A percentile compares a stretch with the other conserved stretches of the same genome.
Conservation (phyloP, 2,329 filamentous ascomycete genomes). For the Aspergillus fijiensis region DNA sequence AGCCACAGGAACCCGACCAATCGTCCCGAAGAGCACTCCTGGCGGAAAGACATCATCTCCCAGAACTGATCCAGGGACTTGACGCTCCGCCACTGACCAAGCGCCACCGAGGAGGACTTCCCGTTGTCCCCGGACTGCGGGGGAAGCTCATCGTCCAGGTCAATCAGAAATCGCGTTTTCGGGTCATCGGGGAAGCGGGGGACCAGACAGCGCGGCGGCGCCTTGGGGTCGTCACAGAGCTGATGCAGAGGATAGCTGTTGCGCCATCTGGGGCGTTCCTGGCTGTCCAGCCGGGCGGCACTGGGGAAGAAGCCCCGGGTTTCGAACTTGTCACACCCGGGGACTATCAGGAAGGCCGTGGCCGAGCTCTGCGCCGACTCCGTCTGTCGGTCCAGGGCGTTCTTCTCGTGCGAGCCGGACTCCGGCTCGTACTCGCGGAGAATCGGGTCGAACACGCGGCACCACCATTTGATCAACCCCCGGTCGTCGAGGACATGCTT, state of each 20-base stretch:
- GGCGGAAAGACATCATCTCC: conserved; percentile 96
- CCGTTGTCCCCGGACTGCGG: conserved; percentile 27
- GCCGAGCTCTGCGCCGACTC: conserved; percentile 43
- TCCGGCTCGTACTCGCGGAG: conserved; percentile 52
- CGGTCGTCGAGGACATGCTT: conserved; percentile 94
- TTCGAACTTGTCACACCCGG: conserved; percentile 80
- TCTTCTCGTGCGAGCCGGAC: conserved; percentile 36
- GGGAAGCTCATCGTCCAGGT: conserved; percentile 79
- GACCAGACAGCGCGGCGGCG: conserved; percentile 79
- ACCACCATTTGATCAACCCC: conserved; percentile 94
- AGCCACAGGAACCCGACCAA: conserved; percentile 95
- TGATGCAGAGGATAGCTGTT: conserved; percentile 72
- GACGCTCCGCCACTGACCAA: conserved; percentile 78
- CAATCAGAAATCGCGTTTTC: conserved; percentile 83
- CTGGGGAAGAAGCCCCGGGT: conserved; percentile 74
- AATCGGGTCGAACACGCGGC: conserved; percentile 76
- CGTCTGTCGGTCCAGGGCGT: conserved; percentile 26
- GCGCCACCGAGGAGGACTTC: conserved; percentile 42
- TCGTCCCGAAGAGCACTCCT: conserved; percentile 90
- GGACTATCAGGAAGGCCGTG: conserved; percentile 83
- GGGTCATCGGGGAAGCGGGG: conserved; percentile 94
- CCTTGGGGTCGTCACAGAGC: conserved; percentile 65
- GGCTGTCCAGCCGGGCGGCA: conserved; percentile 41
- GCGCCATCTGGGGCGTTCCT: conserved; percentile 45
- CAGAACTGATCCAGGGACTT: conserved; percentile 88